Conservation (phyloP, 2,329 filamentous ascomycete species). For the Hymenoscyphus occultus region DNA sequence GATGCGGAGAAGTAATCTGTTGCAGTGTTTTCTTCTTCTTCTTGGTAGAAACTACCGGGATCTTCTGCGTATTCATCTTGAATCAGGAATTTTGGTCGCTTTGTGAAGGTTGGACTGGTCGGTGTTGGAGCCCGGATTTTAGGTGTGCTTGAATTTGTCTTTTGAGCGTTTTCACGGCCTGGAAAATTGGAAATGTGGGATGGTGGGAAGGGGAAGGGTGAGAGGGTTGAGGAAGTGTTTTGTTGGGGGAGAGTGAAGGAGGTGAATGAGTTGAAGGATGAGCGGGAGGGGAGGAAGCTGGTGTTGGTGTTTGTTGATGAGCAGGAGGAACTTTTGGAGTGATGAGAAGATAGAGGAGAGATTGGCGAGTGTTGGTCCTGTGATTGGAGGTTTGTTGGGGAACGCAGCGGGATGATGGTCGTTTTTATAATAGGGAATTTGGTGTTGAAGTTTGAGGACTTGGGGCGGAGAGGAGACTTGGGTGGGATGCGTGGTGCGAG, state of each 20-base stretch:
- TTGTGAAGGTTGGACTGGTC: neutral
- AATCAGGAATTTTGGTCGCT: neutral
- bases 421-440: constrained; percentile 6
- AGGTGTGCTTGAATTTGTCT: constrained; percentile 4
- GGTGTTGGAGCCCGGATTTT: constrained; percentile 4
- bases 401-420: neutral
- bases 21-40: neutral
- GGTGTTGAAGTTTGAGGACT: constrained; percentile 4
- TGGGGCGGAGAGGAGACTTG: constrained; percentile 6
- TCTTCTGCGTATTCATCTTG: neutral
- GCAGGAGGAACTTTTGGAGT: constrained; percentile 9
- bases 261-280: constrained; percentile 1
- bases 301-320: constrained; percentile 7
- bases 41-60: neutral
- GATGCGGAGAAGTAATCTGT: constrained; percentile 11
- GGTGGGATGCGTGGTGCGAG: constrained; percentile 7
- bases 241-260: neutral
- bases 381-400: neutral
- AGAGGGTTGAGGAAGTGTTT: neutral
- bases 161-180: neutral
- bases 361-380: constrained; percentile 10
- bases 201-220: neutral
- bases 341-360: constrained; percentile 9
- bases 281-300: neutral
- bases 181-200: neutral